Evolutionary conservation across 1,284 basidiomycete genomes (phyloP).

Genomic region (Mycena sp.): DNA sequence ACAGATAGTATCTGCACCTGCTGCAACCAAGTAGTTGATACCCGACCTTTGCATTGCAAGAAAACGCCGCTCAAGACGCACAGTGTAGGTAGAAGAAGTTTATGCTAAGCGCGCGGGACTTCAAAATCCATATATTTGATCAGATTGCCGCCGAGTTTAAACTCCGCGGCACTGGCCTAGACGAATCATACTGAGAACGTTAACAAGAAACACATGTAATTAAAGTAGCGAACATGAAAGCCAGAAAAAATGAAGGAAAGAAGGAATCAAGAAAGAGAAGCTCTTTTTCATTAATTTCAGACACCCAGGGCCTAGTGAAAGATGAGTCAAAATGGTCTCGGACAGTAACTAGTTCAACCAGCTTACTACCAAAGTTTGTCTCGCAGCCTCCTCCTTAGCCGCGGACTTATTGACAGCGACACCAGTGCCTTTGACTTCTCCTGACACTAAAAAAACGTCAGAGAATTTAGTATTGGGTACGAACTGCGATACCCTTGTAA

Average conservation of each 20-base stretch:
- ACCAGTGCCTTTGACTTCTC: slow-evolving; percentile 47
- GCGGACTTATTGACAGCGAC: slow-evolving; percentile 49
- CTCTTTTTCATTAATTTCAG: too few relatives aligned
- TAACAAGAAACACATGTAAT: neutral
- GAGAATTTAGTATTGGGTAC: slow-evolving; percentile 27
- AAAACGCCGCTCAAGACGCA: too few relatives aligned
- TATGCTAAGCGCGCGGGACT: too few relatives aligned
- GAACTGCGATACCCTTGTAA: slow-evolving; percentile 60
- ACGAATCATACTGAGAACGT: neutral
- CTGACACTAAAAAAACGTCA: slow-evolving; percentile 1
- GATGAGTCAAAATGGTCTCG: too few relatives aligned
- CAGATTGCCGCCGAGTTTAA: too few relatives aligned
- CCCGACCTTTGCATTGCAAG: slow-evolving; percentile 45
- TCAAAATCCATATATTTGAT: too few relatives aligned
- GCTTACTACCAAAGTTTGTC: slow-evolving; percentile 52
- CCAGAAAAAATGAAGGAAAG: neutral
- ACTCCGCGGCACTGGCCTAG: slow-evolving; percentile 17
- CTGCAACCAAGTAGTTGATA: slow-evolving; percentile 48
- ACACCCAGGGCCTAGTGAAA: too few relatives aligned
- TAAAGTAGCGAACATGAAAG: neutral
- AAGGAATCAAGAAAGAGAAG: too few relatives aligned
- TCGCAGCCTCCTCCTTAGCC: slow-evolving; percentile 66
- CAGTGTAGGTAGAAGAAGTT: too few relatives aligned
- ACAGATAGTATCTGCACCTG: slow-evolving; percentile 43
- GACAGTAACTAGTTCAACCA: too few relatives aligned